Evolutionary conservation across 208 protist genomes (phyloP), one percentile per base, ranked within the genome.

Genomic region (Naegleria lovaniensis): DNA sequence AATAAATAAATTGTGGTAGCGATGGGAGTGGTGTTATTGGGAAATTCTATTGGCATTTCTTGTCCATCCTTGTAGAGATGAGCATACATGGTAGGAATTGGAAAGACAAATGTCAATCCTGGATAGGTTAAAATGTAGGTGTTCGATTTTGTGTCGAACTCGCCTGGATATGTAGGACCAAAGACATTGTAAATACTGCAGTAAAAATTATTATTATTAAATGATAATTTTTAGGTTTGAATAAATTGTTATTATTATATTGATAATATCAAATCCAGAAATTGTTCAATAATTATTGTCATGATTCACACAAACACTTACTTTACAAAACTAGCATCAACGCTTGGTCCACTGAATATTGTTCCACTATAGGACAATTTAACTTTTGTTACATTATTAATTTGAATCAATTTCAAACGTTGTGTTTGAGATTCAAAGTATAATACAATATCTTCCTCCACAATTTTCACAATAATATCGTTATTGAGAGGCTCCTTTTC

Each of bases 321-420:
- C 85, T 89, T 67, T 89, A 88, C 85, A 58, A 88, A 88, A 39
- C n/a, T 88, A 58, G 41, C 25, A 51, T 88, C 85, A 88, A 58
- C 19, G 11, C 1, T 36, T 38, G 43, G 29, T n/a, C 85, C 85
- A 67, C 48, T 89, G 59, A 89, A 89, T 7, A 29, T 67, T 15
- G 5, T 67, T 19, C 48, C 85, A 52, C 36, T 29, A 89, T 89
- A 89, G 19, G 29, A 67, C 25, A 89, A 67, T 67, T 58, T 40
- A 38, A 89, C 22, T 67, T 67, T 55, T 43, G 5, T 67, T 7
- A 89, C 29, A 67, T 89, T 16, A 67, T 89, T 67, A 38, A 89
- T 41, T 40, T 89, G n/a, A 67, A 89, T 67, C 9, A 41, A 41
- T 40, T 67, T 89, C 29, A 89, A 89, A 40, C 85, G 9, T 67